phyloP scores from a whole-genome alignment of 805 yeast species.

The Lachancea sp. region DNA sequence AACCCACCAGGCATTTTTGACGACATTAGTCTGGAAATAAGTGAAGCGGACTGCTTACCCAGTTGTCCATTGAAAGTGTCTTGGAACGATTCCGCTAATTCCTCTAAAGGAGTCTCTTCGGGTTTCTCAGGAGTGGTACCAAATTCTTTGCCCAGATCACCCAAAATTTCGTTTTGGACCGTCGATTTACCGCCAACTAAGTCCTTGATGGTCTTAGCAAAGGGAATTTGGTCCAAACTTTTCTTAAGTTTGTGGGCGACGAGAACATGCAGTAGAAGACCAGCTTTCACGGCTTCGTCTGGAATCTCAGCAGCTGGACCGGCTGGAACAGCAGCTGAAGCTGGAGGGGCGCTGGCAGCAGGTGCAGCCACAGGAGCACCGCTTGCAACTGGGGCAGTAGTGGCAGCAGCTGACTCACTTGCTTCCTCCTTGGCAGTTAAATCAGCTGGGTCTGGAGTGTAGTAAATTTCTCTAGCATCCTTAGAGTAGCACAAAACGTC shows the following conservation, averaged over 20 bases:
- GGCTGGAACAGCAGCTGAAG: constrained; percentile 52
- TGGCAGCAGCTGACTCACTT: constrained; percentile 34
- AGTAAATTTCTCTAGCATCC: constrained; percentile 94
- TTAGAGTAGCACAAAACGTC: constrained; percentile 93
- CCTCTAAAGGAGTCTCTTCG: constrained; percentile 94
- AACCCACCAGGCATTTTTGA: constrained; percentile 99
- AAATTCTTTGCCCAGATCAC: constrained; percentile 97
- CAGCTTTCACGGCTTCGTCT: constrained; percentile 86
- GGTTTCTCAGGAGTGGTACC: constrained; percentile 98
- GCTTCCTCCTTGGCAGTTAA: constrained; percentile 31
- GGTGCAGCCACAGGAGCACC: constrained; percentile 46
- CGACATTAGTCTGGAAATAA: constrained; percentile 85
- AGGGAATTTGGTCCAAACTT: constrained; percentile 74
- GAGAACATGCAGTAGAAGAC: constrained; percentile 73
- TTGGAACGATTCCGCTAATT: constrained; percentile 92
- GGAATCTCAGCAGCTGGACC: constrained; percentile 81
- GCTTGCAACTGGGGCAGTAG: constrained; percentile 46
- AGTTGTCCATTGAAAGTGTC: constrained; percentile 80
- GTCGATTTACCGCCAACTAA: constrained; percentile 98
- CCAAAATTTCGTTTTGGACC: constrained; percentile 95
- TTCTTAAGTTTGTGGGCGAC: constrained; percentile 96
- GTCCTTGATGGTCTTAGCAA: constrained; percentile 92
- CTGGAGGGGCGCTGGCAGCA: constrained; percentile 53
- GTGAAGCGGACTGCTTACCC: constrained; percentile 89
- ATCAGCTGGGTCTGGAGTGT: constrained; percentile 70